Conservation (phyloP, 2,329 filamentous ascomycete species). For the Nemania diffusa region DNA sequence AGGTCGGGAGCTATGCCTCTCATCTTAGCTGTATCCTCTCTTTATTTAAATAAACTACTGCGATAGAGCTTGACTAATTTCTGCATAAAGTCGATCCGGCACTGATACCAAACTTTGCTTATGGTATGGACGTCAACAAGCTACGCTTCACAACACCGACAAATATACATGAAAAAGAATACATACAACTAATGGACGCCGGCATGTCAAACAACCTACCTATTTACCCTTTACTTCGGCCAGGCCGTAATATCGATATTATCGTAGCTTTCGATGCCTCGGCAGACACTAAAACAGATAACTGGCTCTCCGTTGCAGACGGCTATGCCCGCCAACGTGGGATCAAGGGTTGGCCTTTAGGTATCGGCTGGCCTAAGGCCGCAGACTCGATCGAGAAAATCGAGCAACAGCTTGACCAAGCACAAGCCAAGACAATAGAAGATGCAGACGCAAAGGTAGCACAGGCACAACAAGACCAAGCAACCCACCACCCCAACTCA, state of each 20-base stretch:
- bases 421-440: constrained; percentile 68
- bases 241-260: constrained; percentile 88
- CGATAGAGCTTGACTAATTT: constrained; percentile 7
- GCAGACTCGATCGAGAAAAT: constrained; percentile 68
- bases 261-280: constrained; percentile 94
- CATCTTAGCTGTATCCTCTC: background rate
- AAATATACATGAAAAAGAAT: constrained; percentile 74
- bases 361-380: constrained; percentile 87
- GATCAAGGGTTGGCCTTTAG: constrained; percentile 93
- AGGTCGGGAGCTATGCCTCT: background rate
- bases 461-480: constrained; percentile 60
- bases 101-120: constrained; percentile 87
- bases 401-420: constrained; percentile 72
- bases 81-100: constrained; percentile 75
- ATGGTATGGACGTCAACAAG: constrained; percentile 78
- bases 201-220: constrained; percentile 99
- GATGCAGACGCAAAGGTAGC: constrained; percentile 73
- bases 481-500: constrained; percentile 52
- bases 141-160: constrained; percentile 82
- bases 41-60: background rate
- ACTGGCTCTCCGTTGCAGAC: constrained; percentile 94
- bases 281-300: constrained; percentile 91
- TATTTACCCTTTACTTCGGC: constrained; percentile 91
- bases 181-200: constrained; percentile 91
- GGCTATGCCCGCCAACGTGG: constrained; percentile 91